Evolutionary conservation across 2,329 filamentous ascomycete species (phyloP), one percentile per base, ranked within the genome.

Genomic region (Drechslerella dactyloides): DNA sequence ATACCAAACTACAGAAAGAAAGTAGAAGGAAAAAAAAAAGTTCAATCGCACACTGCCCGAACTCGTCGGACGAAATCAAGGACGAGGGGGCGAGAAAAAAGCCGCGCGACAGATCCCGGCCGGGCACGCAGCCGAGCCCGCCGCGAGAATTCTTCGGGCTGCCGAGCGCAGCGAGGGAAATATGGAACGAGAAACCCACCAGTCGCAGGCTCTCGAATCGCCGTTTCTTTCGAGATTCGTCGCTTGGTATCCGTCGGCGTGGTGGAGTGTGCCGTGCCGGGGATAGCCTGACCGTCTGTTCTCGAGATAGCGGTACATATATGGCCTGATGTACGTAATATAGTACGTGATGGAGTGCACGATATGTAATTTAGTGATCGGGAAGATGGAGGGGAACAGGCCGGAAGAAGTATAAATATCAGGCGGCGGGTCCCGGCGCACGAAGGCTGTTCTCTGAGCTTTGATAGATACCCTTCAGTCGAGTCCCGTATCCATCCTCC

Each of bases 121-220:
- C 51, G 48, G 27, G 27, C 27, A 33, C 27, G 27, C 27, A 33
- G 53, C 58, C 65, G 58, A 64, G 46, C 37, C 42, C n/a, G 48
- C 66, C n/a, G 66, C 59, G 66, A 70, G 60, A 64, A 70, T 70
- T 70, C 60, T 51, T 70, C 66, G 66, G 66, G 59, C 63, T 70
- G 53, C 66, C 66, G 59, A 70, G 35, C 7, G 37, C 42, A 37
- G 54, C 58, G 42, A 55, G 44, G 51, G 53, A 61, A 65, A 63
- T 61, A 52, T n/a, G n/a, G n/a, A n/a, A n/a, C 27, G 27, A 33
- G 3, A 33, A 70, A 59, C 59, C 66, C 59, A 70, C 66, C 66
- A 70, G 66, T 70, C 48, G 63, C 27, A 33, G 66, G 65, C 54
- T 58, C 53, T 63, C 58, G 65, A n/a, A n/a, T n/a, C n/a, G n/a